Conservation (phyloP, 345 rosid species). For the Brassica nigra region DNA sequence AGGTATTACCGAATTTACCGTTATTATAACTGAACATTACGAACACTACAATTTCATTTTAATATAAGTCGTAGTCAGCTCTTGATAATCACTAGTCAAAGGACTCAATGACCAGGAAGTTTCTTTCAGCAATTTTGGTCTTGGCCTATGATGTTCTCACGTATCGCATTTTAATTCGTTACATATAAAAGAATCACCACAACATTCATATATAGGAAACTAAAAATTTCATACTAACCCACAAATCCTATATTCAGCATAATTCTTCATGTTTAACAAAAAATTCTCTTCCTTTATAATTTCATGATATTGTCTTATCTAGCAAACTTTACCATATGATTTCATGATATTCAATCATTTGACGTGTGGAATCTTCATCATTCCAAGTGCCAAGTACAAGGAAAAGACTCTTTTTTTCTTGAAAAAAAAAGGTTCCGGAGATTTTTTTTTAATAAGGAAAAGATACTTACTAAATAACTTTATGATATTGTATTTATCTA, state of each 20-base stretch:
- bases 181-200: neutral
- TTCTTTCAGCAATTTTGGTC: neutral
- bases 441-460: too few species aligned
- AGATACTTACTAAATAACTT: neutral
- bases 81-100: constrained; percentile 13
- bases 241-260: neutral
- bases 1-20: constrained; percentile 10
- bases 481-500: neutral
- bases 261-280: neutral
- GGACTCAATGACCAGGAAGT: constrained; percentile 18
- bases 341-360: too few species aligned
- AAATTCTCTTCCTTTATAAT: neutral
- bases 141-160: neutral
- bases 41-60: neutral
- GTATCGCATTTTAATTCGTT: neutral
- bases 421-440: too few species aligned
- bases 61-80: constrained; percentile 23
- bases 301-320: too few species aligned
- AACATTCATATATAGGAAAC: neutral
- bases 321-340: too few species aligned
- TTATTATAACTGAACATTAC: neutral
- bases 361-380: too few species aligned
- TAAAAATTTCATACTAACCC: neutral
- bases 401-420: too few species aligned
- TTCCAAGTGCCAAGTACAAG: too few species aligned